Evolutionary conservation across 2,329 filamentous ascomycete genomes (phyloP).

Genomic region (Xylaria sp.): DNA sequence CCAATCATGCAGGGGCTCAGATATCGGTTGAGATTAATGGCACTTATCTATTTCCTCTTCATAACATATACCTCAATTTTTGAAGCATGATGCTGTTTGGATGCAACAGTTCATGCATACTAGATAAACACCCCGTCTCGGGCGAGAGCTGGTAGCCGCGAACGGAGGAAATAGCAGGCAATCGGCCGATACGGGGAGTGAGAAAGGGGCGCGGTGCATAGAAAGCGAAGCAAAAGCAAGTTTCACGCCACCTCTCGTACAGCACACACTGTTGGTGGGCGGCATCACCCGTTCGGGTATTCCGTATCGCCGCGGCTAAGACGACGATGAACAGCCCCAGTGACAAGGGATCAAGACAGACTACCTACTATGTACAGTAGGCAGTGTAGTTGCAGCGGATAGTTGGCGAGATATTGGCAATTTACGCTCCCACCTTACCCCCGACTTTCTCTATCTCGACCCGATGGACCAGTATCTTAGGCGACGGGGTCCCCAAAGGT

Average conservation of each 20-base stretch:
- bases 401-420: conserved; percentile 4
- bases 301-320: conserved; percentile 25
- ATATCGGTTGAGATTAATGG: conserved; percentile 1
- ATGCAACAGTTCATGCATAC: conserved; percentile 16
- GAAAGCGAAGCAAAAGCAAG: not conserved
- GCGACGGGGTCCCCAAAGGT: not conserved
- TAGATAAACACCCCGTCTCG: conserved; percentile 3
- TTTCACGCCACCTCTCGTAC: conserved; percentile 17
- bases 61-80: not conserved
- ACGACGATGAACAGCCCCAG: conserved; percentile 10
- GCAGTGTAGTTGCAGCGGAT: conserved; percentile 8
- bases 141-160: not conserved
- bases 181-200: not conserved
- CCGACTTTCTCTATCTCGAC: not conserved
- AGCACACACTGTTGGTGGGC: not conserved
- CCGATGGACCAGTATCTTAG: not conserved
- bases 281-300: conserved; percentile 26
- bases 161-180: not conserved
- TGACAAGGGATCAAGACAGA: not conserved
- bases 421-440: not conserved
- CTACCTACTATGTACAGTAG: no score
- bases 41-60: not conserved
- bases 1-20: not conserved
- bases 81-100: not conserved
- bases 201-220: conserved; percentile 1